Evolutionary conservation across 495 filamentous ascomycete genomes (phyloP).

Genomic region (Xylaria scruposa): DNA sequence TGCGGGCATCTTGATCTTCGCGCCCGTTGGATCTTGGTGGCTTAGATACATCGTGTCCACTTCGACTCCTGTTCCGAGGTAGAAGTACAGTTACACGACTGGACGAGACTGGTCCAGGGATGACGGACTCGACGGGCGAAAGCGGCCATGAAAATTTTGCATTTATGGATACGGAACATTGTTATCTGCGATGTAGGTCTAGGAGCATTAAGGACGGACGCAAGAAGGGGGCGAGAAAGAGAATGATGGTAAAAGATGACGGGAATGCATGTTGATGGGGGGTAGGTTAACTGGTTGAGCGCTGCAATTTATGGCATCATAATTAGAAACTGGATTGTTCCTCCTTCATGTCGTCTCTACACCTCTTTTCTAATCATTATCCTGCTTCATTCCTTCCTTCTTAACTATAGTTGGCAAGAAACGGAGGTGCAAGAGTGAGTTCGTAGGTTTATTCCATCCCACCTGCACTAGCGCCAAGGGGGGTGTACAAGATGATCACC

Average conservation of each 20-base stretch:
- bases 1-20: neutral
- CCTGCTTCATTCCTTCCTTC: neutral
- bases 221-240: neutral
- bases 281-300: neutral
- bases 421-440: neutral
- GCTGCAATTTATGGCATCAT: neutral
- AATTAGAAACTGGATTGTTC: neutral
- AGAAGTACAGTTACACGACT: constrained; percentile 18
- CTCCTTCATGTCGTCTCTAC: neutral
- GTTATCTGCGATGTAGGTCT: neutral
- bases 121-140: neutral
- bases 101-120: neutral
- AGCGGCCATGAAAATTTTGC: constrained; percentile 11
- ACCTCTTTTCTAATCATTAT: neutral
- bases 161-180: constrained; percentile 23
- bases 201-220: neutral
- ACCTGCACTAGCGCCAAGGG: no score
- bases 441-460: neutral
- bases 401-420: neutral
- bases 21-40: constrained; percentile 8
- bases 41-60: constrained; percentile 12
- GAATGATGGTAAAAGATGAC: no score
- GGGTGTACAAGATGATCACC: no score
- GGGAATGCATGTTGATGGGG: neutral
- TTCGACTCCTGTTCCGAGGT: neutral